Base-by-base conservation (phyloP, 257 asterid species). In the Asclepias syriaca region DNA sequence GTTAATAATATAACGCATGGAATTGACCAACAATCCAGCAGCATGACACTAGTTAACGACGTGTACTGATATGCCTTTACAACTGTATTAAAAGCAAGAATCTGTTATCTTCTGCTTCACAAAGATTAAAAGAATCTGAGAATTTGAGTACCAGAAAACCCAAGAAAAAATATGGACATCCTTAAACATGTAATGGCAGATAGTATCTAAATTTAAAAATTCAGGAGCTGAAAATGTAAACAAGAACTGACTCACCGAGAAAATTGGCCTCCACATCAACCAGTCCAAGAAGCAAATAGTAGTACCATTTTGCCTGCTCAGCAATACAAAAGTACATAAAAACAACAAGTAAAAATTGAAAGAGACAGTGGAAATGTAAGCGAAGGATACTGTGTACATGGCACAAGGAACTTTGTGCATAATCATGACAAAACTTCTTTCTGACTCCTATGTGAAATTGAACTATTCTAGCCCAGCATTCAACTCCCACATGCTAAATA, bases 11-110 rank as follows among this genome's bases (percentile, higher is more conserved):
- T 80, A 75, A 93, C 98, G 64, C 96, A 93, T 1, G 98, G 98
- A 75, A 91, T 93, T 57, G 98, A 70, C 98, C 98, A 93, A 79
- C 98, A 93, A 81, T 91, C 96, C 80, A 93, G 87, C 76, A 93
- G 88, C 98, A 91, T 93, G 64, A 93, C 91, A 37, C 98, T 93
- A 64, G 96, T 93, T 75, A 93, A 77, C 65, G 98, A 89, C 19
- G 98, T 93, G 76, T 93, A 93, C 80, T 93, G 98, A 75, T 93
- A 93, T 19, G 98, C 89, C 88, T 93, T 93, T 73, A 93, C 98
- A 83, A 93, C 98, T 93, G 86, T 71, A 77, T 24, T 78, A 37
- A 49, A 68, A 71, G 54, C n/a, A 64, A 70, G 39, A 60, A 70
- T 15, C 15, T 21, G 49, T 39, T 34, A 71, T n/a, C 29, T 48